Percentiles rank a stretch among this genome's conserved stretches.
These are phyloP conservation scores for Podila epigama DNA, from an alignment of 192 early-diverging fungal species.

Conservation along the genomic window DNA sequence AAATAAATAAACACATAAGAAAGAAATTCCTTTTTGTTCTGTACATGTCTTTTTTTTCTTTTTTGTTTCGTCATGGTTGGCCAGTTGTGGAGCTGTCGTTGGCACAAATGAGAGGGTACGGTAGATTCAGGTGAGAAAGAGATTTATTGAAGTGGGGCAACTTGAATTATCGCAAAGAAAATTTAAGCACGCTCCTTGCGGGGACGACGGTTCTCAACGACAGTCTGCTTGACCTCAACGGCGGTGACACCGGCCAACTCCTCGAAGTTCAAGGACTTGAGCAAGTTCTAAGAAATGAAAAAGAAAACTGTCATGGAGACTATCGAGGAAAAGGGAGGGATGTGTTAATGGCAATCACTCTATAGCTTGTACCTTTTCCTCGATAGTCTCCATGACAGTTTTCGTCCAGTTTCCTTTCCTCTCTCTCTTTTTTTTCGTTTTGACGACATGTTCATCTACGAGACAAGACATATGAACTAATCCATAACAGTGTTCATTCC, in stretches of 20 bases:
- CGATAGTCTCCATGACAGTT: no score
- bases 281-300: constrained; percentile 69
- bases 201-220: constrained; percentile 26
- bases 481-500: background rate
- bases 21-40: no score
- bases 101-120: background rate
- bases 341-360: background rate
- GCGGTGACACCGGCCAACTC: constrained; percentile 85
- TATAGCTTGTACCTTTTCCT: no score
- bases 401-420: no score
- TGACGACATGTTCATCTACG: no score
- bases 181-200: constrained; percentile 44
- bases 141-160: background rate
- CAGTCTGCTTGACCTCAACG: constrained; percentile 52
- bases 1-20: no score
- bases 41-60: no score
- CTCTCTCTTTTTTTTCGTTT: no score
- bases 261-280: constrained; percentile 98
- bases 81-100: no score
- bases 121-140: background rate
- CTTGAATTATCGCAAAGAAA: background rate
- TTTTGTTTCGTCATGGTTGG: no score
- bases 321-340: constrained; percentile 3
- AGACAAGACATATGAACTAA: no score
- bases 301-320: constrained; percentile 3